phyloP scores from a whole-genome alignment of 1,284 basidiomycete genomes.

The Lignosus rhinocerotis region DNA sequence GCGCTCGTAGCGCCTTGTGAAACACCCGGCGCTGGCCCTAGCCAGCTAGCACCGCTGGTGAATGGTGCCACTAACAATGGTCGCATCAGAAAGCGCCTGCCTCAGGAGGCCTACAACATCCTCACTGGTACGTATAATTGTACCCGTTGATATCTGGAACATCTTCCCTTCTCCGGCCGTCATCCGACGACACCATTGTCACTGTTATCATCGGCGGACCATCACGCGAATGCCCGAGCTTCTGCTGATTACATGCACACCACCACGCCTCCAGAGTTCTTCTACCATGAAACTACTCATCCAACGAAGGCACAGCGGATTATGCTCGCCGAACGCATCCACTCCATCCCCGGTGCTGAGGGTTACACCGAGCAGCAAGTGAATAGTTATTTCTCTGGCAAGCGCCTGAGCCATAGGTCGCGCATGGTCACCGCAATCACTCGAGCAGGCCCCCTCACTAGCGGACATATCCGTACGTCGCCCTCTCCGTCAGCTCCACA shows the following conservation, averaged over 20 bases:
- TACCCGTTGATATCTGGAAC: background rate
- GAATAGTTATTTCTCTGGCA: slow-evolving; percentile 1
- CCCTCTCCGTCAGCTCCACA: background rate
- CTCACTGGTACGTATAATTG: slow-evolving; percentile 6
- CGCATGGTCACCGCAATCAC: background rate
- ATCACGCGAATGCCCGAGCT: background rate
- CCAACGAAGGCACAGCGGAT: slow-evolving; percentile 2
- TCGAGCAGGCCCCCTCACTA: background rate
- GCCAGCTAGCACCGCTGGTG: background rate
- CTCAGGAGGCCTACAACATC: slow-evolving; percentile 9
- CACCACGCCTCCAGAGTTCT: slow-evolving; percentile 1
- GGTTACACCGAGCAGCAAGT: slow-evolving; percentile 9
- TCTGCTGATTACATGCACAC: background rate
- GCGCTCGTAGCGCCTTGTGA: background rate
- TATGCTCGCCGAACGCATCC: slow-evolving; percentile 1
- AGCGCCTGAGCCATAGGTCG: background rate
- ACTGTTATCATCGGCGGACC: background rate
- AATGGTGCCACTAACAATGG: background rate
- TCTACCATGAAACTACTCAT: background rate
- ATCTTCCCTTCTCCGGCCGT: background rate
- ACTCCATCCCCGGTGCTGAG: background rate
- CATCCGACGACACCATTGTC: background rate
- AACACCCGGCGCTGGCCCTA: background rate
- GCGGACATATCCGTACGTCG: slow-evolving; percentile 8
- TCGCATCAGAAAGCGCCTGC: background rate